phyloP scores from a whole-genome alignment of 2,329 filamentous ascomycete species.

The Aureobasidium mangrovei region DNA sequence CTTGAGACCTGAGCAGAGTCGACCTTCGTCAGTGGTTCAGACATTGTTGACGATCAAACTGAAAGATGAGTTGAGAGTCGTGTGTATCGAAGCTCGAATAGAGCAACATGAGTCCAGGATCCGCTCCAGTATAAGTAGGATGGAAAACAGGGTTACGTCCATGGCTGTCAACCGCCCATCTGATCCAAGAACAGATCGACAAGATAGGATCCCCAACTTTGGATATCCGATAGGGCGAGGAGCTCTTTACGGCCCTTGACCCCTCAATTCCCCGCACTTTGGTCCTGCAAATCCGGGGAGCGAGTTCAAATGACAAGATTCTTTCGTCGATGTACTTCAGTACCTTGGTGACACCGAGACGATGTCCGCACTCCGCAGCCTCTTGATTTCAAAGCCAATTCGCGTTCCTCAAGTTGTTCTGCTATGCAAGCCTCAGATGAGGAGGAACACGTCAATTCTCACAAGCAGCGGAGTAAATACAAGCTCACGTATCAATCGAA shows the following conservation, averaged over 20 bases:
- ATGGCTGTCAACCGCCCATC: neutral
- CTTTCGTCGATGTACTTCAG: neutral
- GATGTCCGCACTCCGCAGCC: too few species aligned
- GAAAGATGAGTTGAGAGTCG: neutral
- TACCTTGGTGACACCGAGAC: too few species aligned
- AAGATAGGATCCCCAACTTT: neutral
- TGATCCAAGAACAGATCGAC: neutral
- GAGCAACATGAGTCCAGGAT: too few species aligned
- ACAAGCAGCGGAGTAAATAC: too few species aligned
- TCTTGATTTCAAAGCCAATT: too few species aligned
- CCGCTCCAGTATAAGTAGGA: too few species aligned
- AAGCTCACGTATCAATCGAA: too few species aligned
- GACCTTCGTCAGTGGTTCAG: constrained; percentile 1
- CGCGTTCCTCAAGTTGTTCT: too few species aligned
- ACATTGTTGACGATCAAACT: neutral
- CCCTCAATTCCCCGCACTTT: constrained; percentile 12
- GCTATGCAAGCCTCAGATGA: too few species aligned
- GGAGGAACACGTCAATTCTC: too few species aligned
- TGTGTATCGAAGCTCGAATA: neutral
- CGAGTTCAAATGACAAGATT: neutral
- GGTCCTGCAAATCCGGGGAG: constrained; percentile 2
- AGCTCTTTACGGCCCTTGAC: neutral
- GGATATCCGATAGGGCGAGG: neutral
- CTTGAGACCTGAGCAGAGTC: neutral
- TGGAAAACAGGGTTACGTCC: too few species aligned